Base-by-base conservation (phyloP, 768 basidiomycete species). In the Sporobolomyces phaffii region DNA sequence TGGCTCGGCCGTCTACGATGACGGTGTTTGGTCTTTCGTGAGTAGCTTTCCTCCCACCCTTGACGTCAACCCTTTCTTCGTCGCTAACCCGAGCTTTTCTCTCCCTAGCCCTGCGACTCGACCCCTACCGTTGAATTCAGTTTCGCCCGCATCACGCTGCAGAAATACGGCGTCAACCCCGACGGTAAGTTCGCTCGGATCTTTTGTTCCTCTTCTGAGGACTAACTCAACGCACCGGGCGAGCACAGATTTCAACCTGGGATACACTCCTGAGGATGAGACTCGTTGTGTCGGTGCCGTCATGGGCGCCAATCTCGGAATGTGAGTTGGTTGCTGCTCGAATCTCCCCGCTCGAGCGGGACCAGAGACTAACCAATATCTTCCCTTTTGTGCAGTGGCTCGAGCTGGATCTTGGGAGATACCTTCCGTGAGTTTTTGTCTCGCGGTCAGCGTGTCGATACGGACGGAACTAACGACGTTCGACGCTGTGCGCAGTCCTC, bases 351-450 rank as follows among this genome's bases (percentile, higher is more conserved):
- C 8, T 8, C 7, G 13, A n/a, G 44, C 44, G 44, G 18, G 13
- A n/a, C 44, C 11, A 17, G 44, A 45, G 8, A 45, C 44, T 45
- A 24, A 45, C 18, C n/a, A n/a, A 8, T n/a, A 9, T 24, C 48
- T 10, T 11, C 24, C n/a, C 10, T 18, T 49, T 49, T 49, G 5
- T 10, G 24, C 7, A 51, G 29, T 18, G 36, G 52, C 18, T 52
- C 51, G 29, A 34, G 29, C 14, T 94, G 91, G 90, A 91, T 96
- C 71, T 79, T 96, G 41, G 93, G 92, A 36, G 93, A 93, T 73
- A 88, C 90, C 0, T 96, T 96, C 81, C 83, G 86, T 86, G 66
- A 47, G 84, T 67, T 17, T 17, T 8, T 15, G 22, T 34, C 22
- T 5, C 10, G n/a, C n/a, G n/a, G n/a, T n/a, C n/a, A n/a, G n/a